Conservation (phyloP, 306 rosid genomes). For the Erythrophleum fordii region DNA sequence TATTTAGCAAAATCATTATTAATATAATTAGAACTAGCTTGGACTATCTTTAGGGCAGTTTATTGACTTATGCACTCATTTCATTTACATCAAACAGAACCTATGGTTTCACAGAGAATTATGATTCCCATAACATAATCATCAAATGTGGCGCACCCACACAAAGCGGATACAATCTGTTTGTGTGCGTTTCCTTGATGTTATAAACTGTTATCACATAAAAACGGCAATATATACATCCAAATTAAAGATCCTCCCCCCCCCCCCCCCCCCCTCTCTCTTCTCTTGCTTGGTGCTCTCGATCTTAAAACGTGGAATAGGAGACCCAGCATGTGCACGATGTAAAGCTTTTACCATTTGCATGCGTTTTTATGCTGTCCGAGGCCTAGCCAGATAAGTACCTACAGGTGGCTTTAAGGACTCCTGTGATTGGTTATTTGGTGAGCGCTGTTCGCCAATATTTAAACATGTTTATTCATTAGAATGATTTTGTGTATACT, state of each 20-base stretch:
- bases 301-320: not conserved
- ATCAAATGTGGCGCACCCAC: conserved; percentile 36
- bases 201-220: conserved; percentile 28
- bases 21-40: not conserved
- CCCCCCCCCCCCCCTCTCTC: conserved; percentile 2
- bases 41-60: not conserved
- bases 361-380: conserved; percentile 34
- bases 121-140: conserved; percentile 36
- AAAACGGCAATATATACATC: conserved; percentile 28
- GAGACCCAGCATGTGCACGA: conserved; percentile 47
- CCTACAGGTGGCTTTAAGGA: conserved; percentile 31
- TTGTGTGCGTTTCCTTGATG: conserved; percentile 15
- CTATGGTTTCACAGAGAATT: conserved; percentile 12
- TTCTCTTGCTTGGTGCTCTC: conserved; percentile 4
- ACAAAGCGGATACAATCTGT: not conserved
- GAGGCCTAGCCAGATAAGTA: conserved; percentile 40
- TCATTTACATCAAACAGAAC: not conserved
- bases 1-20: conserved; percentile 29
- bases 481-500: not conserved
- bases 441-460: not conserved
- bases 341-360: conserved; percentile 39
- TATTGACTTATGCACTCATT: not conserved
- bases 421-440: conserved; percentile 29
- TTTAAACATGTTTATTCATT: not conserved
- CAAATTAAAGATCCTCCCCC: conserved; percentile 33